Evolutionary conservation across 2,329 filamentous ascomycete genomes (phyloP).

Genomic region (Clonostachys solani): DNA sequence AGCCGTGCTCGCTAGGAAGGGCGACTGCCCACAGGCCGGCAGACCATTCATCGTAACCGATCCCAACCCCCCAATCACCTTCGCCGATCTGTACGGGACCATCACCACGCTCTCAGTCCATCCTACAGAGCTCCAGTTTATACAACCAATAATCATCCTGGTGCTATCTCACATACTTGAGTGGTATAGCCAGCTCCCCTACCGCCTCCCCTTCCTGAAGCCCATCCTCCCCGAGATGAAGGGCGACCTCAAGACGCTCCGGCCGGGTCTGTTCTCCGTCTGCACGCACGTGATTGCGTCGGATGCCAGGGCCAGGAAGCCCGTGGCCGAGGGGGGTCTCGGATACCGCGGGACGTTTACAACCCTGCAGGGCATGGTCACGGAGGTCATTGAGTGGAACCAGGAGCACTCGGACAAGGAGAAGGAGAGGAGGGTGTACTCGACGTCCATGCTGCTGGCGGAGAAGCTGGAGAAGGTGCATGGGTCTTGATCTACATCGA

Average conservation of each 20-base stretch:
- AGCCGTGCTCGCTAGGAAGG: constrained; percentile 37
- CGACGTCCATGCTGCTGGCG: too few species aligned
- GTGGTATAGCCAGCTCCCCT: constrained; percentile 8
- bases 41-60: constrained; percentile 48
- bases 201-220: constrained; percentile 10
- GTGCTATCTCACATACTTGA: constrained; percentile 26
- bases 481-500: too few species aligned
- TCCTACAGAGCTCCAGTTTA: constrained; percentile 19
- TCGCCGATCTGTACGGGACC: constrained; percentile 31
- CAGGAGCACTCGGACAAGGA: too few species aligned
- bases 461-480: too few species aligned
- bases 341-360: constrained; percentile 30
- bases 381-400: constrained; percentile 35
- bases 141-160: constrained; percentile 3
- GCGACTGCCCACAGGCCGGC: constrained; percentile 25
- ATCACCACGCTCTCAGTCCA: constrained; percentile 16
- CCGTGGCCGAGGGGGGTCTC: constrained; percentile 31
- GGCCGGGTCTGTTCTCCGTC: constrained; percentile 18
- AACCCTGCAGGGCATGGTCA: constrained; percentile 34
- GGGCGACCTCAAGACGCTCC: constrained; percentile 17
- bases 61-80: constrained; percentile 35
- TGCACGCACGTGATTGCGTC: constrained; percentile 28
- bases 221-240: constrained; percentile 13
- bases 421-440: too few species aligned
- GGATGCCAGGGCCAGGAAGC: constrained; percentile 26